Evolutionary conservation across 768 basidiomycete genomes (phyloP).

Genomic region (Pleurotus sapidus): DNA sequence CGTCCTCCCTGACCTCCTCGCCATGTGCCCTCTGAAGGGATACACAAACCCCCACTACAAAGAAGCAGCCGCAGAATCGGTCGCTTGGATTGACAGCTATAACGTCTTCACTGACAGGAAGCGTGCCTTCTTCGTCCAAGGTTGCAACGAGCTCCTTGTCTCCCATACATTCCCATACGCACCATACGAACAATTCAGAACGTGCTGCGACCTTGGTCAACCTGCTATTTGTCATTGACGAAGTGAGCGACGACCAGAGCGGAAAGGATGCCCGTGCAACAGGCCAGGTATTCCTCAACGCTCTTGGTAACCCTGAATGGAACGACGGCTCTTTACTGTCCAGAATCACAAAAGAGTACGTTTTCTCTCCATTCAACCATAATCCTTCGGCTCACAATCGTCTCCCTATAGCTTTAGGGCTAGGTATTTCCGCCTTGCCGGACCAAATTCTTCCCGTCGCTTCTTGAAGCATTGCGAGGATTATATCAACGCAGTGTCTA

Average conservation of each 20-base stretch:
- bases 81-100: constrained; percentile 61
- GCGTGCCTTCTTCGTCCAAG: constrained; percentile 60
- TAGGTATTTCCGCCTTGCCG: constrained; percentile 42
- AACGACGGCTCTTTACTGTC: constrained; percentile 56
- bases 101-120: constrained; percentile 57
- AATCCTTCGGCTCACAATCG: constrained; percentile 4
- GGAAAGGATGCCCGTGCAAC: constrained; percentile 52
- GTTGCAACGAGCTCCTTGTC: constrained; percentile 58
- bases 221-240: constrained; percentile 60
- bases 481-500: constrained; percentile 57
- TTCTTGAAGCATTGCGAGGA: constrained; percentile 51
- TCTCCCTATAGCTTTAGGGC: constrained; percentile 43
- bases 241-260: constrained; percentile 65
- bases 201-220: constrained; percentile 59
- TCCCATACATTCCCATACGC: constrained; percentile 62
- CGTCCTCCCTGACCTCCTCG: constrained; percentile 54
- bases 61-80: constrained; percentile 52
- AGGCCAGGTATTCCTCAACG: constrained; percentile 49
- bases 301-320: constrained; percentile 49
- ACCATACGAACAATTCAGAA: constrained; percentile 54
- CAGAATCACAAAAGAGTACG: constrained; percentile 61
- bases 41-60: constrained; percentile 56
- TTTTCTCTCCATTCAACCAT: constrained; percentile 8
- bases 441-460: constrained; percentile 44
- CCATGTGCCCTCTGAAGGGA: constrained; percentile 42